phyloP scores from a whole-genome alignment of 23 red algal genomes.

The Rhodosorus marinus region DNA sequence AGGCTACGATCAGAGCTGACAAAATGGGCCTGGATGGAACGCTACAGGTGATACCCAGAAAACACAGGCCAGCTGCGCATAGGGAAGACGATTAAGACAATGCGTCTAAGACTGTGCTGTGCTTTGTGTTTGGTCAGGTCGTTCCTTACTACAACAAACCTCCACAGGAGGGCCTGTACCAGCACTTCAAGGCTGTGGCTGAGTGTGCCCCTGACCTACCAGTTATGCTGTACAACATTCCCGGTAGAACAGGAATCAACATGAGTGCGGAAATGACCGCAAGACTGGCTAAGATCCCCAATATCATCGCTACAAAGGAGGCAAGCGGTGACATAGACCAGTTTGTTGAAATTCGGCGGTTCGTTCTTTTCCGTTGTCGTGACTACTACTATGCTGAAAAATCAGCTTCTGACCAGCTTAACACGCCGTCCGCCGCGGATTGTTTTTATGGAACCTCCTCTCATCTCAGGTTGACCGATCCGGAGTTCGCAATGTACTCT shows the following conservation, averaged over 20 bases:
- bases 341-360: conserved; percentile 39
- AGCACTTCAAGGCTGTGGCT: conserved; percentile 80
- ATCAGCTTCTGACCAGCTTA: too few species aligned
- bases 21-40: conserved; percentile 83
- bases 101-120: too few species aligned
- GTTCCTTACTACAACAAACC: conserved; percentile 99
- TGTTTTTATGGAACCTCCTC: not conserved
- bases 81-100: too few species aligned
- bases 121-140: too few species aligned
- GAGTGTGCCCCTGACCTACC: conserved; percentile 78
- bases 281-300: conserved; percentile 35
- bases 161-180: conserved; percentile 83
- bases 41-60: too few species aligned
- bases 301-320: conserved; percentile 85
- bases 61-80: too few species aligned
- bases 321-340: conserved; percentile 65
- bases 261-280: conserved; percentile 63
- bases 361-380: too few species aligned
- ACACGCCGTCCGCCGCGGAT: not conserved
- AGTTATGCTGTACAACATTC: conserved; percentile 98
- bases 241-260: conserved; percentile 58
- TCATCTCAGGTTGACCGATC: conserved; percentile 21
- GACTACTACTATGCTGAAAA: too few species aligned
- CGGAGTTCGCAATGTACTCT: conserved; percentile 66
- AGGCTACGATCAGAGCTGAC: conserved; percentile 60